Base-by-base conservation (phyloP, 192 early-diverging fungal species). In the Oehlia diaphana region DNA sequence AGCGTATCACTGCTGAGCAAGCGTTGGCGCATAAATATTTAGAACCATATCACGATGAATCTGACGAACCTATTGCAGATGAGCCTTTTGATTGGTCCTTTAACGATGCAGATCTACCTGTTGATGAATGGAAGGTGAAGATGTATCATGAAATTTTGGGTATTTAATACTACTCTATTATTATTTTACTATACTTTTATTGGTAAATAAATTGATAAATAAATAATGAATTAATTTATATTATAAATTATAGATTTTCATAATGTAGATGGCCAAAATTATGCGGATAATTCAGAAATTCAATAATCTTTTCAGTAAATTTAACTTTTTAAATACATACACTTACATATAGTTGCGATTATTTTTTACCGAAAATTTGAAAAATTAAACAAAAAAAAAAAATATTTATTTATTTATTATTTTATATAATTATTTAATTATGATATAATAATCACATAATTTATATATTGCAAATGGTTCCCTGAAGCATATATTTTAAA, bases 11-110 rank as follows among this genome's bases (percentile, higher is more conserved):
- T 76, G 96, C 96, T 6, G 88, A 88, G 63, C 89, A 98, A 81
- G 96, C 96, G 14, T 86, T 98, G 47, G 90, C 91, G 5, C 97
- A 98, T 82, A 92, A 94, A 63, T 98, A 96, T 79, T 86, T 98
- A 28, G 94, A 93, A 75, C 93, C 92, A 13, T 97, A 96, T 82
- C 95, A 97, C 82, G 96, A 98, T 84, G 92, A 93, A 65, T 86
- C 91, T 31, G 95, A 96, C 81, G 96, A 98, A 83, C 96, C 96
- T 12, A 86, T 86, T 21, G 94, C 94, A 37, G 90, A 89, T 23
- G 90, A 88, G 69, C 85, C 84, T 77, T 98, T 98, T 84, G 95
- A 98, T 85, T 98, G 97, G 97, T 95, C 95, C 14, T 97, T 96
- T 85, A 96, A 94, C 73, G 96, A 97, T 71, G 93, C 93, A 0